Conservation (phyloP, 2,329 filamentous ascomycete genomes). For the Stachybotrys elegans region DNA sequence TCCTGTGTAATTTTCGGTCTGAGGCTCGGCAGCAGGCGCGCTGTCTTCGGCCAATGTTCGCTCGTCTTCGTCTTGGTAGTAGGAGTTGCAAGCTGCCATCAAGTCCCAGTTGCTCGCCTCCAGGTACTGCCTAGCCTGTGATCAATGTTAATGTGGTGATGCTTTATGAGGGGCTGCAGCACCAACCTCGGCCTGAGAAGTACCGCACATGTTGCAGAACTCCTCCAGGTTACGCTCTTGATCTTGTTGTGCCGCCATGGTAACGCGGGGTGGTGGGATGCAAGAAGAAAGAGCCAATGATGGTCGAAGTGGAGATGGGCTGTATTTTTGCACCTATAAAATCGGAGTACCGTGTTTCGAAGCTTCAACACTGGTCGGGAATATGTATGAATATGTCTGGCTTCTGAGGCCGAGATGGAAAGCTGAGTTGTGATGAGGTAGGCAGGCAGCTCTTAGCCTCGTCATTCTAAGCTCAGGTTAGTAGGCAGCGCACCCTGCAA, state of each 20-base stretch:
- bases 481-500: background rate
- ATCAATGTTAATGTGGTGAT: background rate
- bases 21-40: slow-evolving; percentile 32
- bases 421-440: slow-evolving; percentile 1
- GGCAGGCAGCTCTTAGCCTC: slow-evolving; percentile 5
- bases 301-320: too few species aligned
- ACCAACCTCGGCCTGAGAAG: slow-evolving; percentile 21
- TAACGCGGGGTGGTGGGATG: too few species aligned
- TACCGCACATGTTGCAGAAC: slow-evolving; percentile 20
- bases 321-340: too few species aligned
- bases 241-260: background rate
- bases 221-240: slow-evolving; percentile 20
- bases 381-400: too few species aligned
- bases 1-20: slow-evolving; percentile 47
- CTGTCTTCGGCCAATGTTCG: slow-evolving; percentile 34
- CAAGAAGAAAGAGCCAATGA: too few species aligned
- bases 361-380: too few species aligned
- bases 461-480: slow-evolving; percentile 6
- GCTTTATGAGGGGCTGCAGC: background rate
- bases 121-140: slow-evolving; percentile 63
- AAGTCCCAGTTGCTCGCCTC: slow-evolving; percentile 62
- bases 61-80: slow-evolving; percentile 54
- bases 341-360: too few species aligned
- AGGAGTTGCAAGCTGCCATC: slow-evolving; percentile 55
- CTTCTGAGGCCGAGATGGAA: too few species aligned